Evolutionary conservation across 345 rosid genomes (phyloP), one percentile per base, ranked within the genome.

Genomic region (Eucalyptus coolabah): DNA sequence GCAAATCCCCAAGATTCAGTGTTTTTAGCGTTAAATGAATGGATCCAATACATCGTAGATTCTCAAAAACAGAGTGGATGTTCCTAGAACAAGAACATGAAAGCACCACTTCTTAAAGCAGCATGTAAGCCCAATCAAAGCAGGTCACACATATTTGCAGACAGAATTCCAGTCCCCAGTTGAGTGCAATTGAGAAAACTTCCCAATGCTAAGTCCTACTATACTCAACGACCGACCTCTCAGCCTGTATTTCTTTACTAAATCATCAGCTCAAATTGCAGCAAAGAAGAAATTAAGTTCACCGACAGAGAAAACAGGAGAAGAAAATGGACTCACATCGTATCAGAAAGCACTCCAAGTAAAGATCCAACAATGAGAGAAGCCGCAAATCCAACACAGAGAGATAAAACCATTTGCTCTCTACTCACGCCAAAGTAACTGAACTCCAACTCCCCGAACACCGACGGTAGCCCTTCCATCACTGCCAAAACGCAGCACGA

Each of bases 381-480:
- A 24, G 96, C 93, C 15, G 93, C 94, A 86, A 91, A 95, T 67
- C 99, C 98, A 77, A 93, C 91, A 88, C 90, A 93, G 47, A 98
- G 92, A 87, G 90, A 92, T 86, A 90, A 89, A 90, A 96, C 92
- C 87, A 92, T 96, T 60, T 92, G 93, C 83, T 95, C 96, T 87
- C 92, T 95, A 83, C 91, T 94, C 34, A 90, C 14, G 4, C 95
- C 96, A 88, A 91, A 91, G 47, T 87, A 86, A 88, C 90, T 89
- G 83, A 95, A 91, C 90, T 96, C 99, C 28, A 89, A 93, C 91
- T 98, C 99, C 90, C 98, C 99, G 86, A 92, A 94, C 91, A 94
- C 98, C 17, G 93, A 93, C 96, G 98, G 95, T 37, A 97, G 45
- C 60, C 97, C 99, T 94, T 96, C 97, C 95, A 95, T 91, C 17